Percentiles rank a stretch among this genome's conserved stretches.
phyloP scores from a whole-genome alignment of 441 rosid species.

The Cnidoscolus chayamansa region DNA sequence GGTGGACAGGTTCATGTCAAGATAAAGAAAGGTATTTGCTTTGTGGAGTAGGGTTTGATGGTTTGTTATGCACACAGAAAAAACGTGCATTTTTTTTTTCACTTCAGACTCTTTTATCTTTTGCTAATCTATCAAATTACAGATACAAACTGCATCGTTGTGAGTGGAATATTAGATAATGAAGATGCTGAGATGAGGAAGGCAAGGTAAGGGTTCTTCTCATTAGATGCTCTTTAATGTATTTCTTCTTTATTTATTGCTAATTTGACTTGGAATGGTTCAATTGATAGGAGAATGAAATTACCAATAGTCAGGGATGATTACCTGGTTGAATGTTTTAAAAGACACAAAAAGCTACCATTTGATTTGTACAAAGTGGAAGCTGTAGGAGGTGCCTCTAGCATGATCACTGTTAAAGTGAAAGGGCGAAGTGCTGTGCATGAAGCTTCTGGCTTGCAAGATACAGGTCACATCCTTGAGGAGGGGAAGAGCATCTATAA shows the following conservation, averaged over 20 bases:
- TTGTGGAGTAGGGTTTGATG: conserved; percentile 12
- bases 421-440: conserved; percentile 96
- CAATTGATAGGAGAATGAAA: conserved; percentile 75
- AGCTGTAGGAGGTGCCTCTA: conserved; percentile 51
- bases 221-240: conserved; percentile 19
- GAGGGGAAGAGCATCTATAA: conserved; percentile 83
- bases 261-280: conserved; percentile 22
- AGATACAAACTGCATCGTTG: conserved; percentile 82
- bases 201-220: conserved; percentile 63
- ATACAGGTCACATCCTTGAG: conserved; percentile 91
- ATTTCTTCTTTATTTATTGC: conserved; percentile 17
- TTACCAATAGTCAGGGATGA: conserved; percentile 78
- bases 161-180: conserved; percentile 54
- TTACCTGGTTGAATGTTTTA: conserved; percentile 75
- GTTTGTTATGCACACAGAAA: conserved; percentile 7
- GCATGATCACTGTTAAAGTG: conserved; percentile 83
- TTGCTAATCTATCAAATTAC: conserved; percentile 33
- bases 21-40: conserved; percentile 62
- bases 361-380: conserved; percentile 71
- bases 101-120: conserved; percentile 15
- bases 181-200: conserved; percentile 63
- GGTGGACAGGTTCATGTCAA: conserved; percentile 75
- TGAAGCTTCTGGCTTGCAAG: conserved; percentile 89
- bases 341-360: conserved; percentile 75
- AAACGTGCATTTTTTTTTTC: conserved; percentile 5